Conservation (phyloP, 495 filamentous ascomycete species). For the Pyrenopolyporus hunteri region DNA sequence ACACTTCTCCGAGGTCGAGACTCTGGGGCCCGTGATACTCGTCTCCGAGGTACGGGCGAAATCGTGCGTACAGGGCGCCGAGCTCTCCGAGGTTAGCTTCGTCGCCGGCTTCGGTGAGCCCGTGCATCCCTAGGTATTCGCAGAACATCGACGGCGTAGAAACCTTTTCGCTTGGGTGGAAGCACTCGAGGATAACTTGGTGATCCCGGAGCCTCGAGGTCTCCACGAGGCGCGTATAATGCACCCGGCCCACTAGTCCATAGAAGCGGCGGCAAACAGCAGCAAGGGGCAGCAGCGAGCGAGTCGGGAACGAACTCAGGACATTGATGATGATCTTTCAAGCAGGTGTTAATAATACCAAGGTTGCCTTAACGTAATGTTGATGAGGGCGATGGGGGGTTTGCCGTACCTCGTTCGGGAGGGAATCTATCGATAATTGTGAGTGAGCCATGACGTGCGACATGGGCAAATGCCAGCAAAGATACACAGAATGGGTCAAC, state of each 20-base stretch:
- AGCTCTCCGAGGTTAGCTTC: conserved; percentile 42
- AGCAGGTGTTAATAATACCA: conserved; percentile 17
- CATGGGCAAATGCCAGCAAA: conserved; percentile 42
- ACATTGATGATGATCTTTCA: conserved; percentile 70
- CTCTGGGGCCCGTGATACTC: conserved; percentile 48
- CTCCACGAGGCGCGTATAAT: conserved; percentile 67
- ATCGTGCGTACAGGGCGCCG: conserved; percentile 57
- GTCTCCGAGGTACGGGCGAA: conserved; percentile 61
- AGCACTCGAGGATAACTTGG: conserved; percentile 76
- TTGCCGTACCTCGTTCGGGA: conserved; percentile 55
- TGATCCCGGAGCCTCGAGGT: conserved; percentile 64
- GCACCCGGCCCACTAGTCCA: conserved; percentile 67
- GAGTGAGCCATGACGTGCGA: conserved; percentile 40
- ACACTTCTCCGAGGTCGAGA: conserved; percentile 20
- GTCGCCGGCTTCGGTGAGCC: conserved; percentile 54
- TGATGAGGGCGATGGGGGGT: neutral
- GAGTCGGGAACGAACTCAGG: conserved; percentile 65
- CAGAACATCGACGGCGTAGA: conserved; percentile 73
- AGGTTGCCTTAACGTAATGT: neutral
- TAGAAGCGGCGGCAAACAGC: conserved; percentile 70
- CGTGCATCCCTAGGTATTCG: conserved; percentile 65
- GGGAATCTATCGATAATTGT: conserved; percentile 41
- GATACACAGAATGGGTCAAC: conserved; percentile 36
- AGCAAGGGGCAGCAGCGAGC: conserved; percentile 63
- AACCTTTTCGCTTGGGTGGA: conserved; percentile 71